Percentiles rank a stretch among this genome's conserved stretches.
Conservation (phyloP, 1,139 yeast species). For the Suhomyces panamericanus region DNA sequence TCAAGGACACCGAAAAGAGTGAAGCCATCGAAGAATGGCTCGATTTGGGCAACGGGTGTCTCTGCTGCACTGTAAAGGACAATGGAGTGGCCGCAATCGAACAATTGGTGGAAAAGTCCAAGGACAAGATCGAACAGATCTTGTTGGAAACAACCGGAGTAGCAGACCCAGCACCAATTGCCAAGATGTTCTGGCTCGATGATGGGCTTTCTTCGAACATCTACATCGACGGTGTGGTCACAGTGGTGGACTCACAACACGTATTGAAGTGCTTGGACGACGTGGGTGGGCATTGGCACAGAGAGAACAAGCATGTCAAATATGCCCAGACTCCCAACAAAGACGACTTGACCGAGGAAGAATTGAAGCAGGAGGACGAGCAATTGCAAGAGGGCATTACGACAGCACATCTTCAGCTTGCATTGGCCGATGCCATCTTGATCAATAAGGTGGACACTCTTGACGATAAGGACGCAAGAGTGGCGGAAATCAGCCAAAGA, state of each 20-base stretch:
- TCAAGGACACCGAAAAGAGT: conserved; percentile 56
- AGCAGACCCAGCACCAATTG: conserved; percentile 98
- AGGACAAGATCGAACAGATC: conserved; percentile 80
- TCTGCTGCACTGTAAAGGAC: conserved; percentile 94
- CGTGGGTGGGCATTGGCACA: conserved; percentile 65
- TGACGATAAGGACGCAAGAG: conserved; percentile 20
- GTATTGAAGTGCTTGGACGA: conserved; percentile 70
- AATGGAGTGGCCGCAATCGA: conserved; percentile 95
- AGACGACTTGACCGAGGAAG: conserved; percentile 30
- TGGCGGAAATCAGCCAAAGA: conserved; percentile 30
- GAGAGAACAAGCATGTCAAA: conserved; percentile 33
- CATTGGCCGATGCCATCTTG: conserved; percentile 80
- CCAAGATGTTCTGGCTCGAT: conserved; percentile 96
- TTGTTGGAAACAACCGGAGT: conserved; percentile 92
- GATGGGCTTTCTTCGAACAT: conserved; percentile 82
- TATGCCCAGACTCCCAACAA: conserved; percentile 21
- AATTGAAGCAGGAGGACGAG: conserved; percentile 34
- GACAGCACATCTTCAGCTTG: conserved; percentile 87
- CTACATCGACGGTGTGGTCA: conserved; percentile 90
- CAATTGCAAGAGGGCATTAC: conserved; percentile 54
- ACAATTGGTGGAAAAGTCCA: conserved; percentile 70
- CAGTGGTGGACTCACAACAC: conserved; percentile 81
- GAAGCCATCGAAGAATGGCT: conserved; percentile 85
- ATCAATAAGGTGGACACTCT: conserved; percentile 72
- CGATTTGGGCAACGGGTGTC: conserved; percentile 93